Percentiles rank a stretch among this genome's conserved stretches.
phyloP scores from a whole-genome alignment of 78 protist genomes.

The Dictyostelium brefeldianum region DNA sequence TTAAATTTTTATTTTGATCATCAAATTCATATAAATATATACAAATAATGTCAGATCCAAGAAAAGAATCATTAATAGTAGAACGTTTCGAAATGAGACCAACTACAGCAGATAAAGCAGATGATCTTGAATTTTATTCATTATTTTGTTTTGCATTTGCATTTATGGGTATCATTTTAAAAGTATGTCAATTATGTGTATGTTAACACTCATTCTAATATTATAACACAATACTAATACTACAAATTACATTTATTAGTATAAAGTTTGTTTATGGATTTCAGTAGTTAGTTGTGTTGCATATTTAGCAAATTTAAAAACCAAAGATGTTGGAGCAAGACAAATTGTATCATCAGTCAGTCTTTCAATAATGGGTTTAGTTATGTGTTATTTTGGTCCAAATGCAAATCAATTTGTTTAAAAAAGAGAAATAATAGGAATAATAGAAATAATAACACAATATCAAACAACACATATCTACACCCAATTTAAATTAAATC shows the following conservation, averaged over 20 bases:
- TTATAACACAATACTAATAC: not conserved
- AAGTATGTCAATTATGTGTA: constrained; percentile 1
- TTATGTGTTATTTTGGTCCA: constrained; percentile 38
- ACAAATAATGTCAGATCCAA: not conserved
- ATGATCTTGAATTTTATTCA: constrained; percentile 19
- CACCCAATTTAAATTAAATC: too few relatives aligned
- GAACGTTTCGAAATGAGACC: constrained; percentile 21
- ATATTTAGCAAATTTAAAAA: constrained; percentile 24
- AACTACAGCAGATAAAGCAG: not conserved
- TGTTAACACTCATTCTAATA: too few relatives aligned
- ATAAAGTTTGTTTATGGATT: constrained; percentile 42
- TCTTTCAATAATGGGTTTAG: constrained; percentile 36
- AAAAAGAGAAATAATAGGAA: too few relatives aligned
- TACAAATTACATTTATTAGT: not conserved
- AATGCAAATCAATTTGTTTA: too few relatives aligned
- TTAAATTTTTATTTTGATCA: not conserved
- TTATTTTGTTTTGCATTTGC: constrained; percentile 44
- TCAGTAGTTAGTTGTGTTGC: constrained; percentile 44
- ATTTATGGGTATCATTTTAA: constrained; percentile 34
- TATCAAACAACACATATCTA: too few relatives aligned
- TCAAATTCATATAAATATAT: not conserved
- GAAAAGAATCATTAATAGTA: constrained; percentile 14
- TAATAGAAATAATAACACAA: too few relatives aligned
- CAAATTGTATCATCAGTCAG: constrained; percentile 28
- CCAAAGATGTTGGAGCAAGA: constrained; percentile 30